Percentiles rank a stretch among this genome's conserved stretches.
Conservation (phyloP, 371 early-diverging fungal genomes). For the Choanephora cucurbitarum region DNA sequence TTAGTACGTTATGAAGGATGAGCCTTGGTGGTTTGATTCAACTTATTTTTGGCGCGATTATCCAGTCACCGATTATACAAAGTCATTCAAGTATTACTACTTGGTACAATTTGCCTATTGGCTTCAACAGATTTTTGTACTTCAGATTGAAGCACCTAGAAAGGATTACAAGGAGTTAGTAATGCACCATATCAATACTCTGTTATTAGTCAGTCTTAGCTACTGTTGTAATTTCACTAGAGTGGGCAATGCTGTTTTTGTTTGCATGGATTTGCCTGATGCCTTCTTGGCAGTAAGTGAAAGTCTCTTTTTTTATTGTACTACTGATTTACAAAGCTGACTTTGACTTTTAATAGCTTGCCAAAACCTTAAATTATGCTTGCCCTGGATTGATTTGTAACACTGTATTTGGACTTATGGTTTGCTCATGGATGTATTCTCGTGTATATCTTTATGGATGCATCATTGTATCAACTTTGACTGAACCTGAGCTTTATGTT, state of each 20-base stretch:
- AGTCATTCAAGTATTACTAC: constrained; percentile 70
- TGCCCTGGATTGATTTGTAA: constrained; percentile 55
- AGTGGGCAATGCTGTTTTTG: constrained; percentile 79
- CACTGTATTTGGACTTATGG: constrained; percentile 60
- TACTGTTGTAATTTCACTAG: constrained; percentile 71
- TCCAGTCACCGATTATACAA: constrained; percentile 57
- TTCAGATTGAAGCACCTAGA: constrained; percentile 70
- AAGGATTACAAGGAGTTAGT: constrained; percentile 74
- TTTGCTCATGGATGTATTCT: constrained; percentile 74
- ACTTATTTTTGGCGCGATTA: constrained; percentile 66
- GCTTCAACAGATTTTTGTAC: constrained; percentile 75
- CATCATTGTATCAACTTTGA: constrained; percentile 47
- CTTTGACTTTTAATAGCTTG: constrained; percentile 38
- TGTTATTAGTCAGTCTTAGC: constrained; percentile 63
- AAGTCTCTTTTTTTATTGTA: background rate
- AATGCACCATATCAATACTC: constrained; percentile 74
- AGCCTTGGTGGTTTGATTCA: constrained; percentile 71
- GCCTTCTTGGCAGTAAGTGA: constrained; percentile 72
- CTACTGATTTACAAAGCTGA: background rate
- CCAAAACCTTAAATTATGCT: constrained; percentile 63
- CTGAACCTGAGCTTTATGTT: constrained; percentile 49
- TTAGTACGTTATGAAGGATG: constrained; percentile 53
- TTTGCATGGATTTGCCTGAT: constrained; percentile 80
- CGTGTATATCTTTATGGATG: constrained; percentile 64
- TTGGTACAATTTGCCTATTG: constrained; percentile 73